A percentile compares a stretch with the other conserved stretches of the same genome.
phyloP scores from a whole-genome alignment of 208 protist genomes.

The Leishmania arabica region DNA sequence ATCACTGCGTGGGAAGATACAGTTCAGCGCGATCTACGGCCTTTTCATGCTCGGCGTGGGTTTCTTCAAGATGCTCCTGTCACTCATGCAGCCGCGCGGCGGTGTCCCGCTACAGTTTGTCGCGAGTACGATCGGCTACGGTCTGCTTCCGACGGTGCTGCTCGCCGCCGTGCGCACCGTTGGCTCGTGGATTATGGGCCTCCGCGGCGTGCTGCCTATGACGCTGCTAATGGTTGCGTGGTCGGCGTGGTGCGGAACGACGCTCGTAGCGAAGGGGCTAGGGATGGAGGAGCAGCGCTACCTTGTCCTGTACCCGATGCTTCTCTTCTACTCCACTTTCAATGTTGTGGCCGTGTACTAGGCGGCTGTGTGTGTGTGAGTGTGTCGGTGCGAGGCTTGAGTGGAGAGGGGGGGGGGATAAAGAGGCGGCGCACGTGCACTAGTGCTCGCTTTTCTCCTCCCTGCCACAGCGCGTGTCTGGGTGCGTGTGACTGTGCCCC shows the following conservation, averaged over 20 bases:
- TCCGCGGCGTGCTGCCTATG: constrained; percentile 34
- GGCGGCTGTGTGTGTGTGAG: not conserved
- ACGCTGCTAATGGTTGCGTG: constrained; percentile 66
- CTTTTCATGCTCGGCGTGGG: constrained; percentile 70
- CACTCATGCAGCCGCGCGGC: constrained; percentile 57
- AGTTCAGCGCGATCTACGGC: constrained; percentile 87
- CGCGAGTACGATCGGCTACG: constrained; percentile 78
- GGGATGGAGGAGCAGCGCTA: constrained; percentile 68
- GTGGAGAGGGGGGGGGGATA: not conserved
- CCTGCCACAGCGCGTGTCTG: not conserved
- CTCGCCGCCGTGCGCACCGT: constrained; percentile 53
- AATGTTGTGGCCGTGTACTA: constrained; percentile 79
- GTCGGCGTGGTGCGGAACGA: constrained; percentile 83
- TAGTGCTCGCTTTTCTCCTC: not conserved
- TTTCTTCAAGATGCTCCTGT: constrained; percentile 75
- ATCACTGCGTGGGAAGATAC: constrained; percentile 73
- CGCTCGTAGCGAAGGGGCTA: constrained; percentile 62
- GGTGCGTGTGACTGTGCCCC: not conserved
- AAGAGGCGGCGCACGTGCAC: not conserved
- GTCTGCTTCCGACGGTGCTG: constrained; percentile 75
- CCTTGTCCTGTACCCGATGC: constrained; percentile 77
- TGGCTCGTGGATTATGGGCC: constrained; percentile 42
- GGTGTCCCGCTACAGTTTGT: constrained; percentile 70
- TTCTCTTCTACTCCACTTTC: constrained; percentile 87
- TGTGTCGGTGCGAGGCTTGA: not conserved